Percentiles rank a stretch among this genome's conserved stretches.
phyloP scores from a whole-genome alignment of 331 rosid species.

The Pyrus hybrid region DNA sequence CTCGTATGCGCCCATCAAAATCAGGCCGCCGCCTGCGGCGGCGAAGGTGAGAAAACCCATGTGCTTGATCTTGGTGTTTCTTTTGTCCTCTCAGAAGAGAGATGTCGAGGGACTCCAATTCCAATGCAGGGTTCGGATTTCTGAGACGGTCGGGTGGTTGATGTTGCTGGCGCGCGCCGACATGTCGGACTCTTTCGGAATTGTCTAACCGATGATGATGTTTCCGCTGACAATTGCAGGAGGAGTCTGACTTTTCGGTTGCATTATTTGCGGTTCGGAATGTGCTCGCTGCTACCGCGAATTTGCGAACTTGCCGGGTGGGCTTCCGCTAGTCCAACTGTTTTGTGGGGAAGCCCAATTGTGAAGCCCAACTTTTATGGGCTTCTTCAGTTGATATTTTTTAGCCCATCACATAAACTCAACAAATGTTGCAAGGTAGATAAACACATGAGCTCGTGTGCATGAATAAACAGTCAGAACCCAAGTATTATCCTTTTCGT shows the following conservation, averaged over 20 bases:
- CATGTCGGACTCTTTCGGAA: not conserved
- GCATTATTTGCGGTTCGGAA: no score
- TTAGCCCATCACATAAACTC: not conserved
- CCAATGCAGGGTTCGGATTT: not conserved
- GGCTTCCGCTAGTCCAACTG: no score
- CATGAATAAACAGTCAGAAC: no score
- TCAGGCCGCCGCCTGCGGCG: constrained; percentile 29
- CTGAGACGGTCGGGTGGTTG: not conserved
- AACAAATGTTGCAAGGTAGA: no score
- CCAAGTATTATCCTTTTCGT: no score
- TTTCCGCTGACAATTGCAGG: not conserved
- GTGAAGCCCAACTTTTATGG: not conserved
- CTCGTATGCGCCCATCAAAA: constrained; percentile 35
- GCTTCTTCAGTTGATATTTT: not conserved
- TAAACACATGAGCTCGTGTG: no score
- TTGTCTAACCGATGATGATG: not conserved
- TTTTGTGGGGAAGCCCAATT: not conserved
- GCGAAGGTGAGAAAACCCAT: constrained; percentile 44
- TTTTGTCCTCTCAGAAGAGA: not conserved
- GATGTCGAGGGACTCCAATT: not conserved
- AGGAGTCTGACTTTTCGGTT: not conserved
- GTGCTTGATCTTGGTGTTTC: not conserved
- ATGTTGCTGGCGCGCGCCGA: not conserved
- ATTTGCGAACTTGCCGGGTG: no score
- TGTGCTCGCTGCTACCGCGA: no score